Evolutionary conservation across 2,329 filamentous ascomycete species (phyloP).

Genomic region (Epichloe elymi): DNA sequence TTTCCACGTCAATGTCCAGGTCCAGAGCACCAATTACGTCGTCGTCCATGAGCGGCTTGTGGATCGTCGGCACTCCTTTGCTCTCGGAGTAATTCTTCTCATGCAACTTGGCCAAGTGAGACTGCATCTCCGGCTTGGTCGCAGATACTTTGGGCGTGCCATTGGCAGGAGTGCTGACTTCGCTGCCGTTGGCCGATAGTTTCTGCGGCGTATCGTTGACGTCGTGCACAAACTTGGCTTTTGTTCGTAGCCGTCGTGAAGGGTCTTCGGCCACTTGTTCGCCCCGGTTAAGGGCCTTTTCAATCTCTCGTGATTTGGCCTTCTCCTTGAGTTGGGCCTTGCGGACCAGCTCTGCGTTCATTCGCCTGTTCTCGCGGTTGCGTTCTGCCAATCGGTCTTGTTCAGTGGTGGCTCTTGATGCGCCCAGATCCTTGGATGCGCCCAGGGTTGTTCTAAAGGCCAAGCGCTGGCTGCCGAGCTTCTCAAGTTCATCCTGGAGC

Average conservation of each 20-base stretch:
- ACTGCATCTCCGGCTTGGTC: conserved; percentile 29
- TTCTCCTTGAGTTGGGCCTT: conserved; percentile 79
- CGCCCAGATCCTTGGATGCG: conserved; percentile 35
- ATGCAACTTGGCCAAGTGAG: conserved; percentile 41
- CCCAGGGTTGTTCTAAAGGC: conserved; percentile 57
- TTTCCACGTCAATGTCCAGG: conserved; percentile 83
- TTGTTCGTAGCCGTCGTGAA: conserved; percentile 50
- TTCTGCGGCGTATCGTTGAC: conserved; percentile 36
- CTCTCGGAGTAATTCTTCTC: conserved; percentile 41
- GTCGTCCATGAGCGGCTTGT: conserved; percentile 75
- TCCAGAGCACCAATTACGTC: conserved; percentile 86
- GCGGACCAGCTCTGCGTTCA: conserved; percentile 81
- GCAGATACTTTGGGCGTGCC: conserved; percentile 37
- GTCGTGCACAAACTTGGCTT: conserved; percentile 56
- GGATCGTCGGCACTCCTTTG: conserved; percentile 53
- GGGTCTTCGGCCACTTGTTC: conserved; percentile 46
- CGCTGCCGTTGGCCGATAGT: conserved; percentile 33
- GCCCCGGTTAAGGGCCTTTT: conserved; percentile 48
- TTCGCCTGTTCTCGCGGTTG: conserved; percentile 71
- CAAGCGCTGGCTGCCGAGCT: conserved; percentile 53
- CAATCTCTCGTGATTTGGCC: conserved; percentile 45
- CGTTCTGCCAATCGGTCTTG: conserved; percentile 74
- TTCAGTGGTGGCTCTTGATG: conserved; percentile 42
- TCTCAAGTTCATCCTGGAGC: conserved; percentile 47
- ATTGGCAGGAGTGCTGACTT: conserved; percentile 37